Conservation (phyloP, 768 basidiomycete genomes). For the Chalciporus pseudorubinellus region DNA sequence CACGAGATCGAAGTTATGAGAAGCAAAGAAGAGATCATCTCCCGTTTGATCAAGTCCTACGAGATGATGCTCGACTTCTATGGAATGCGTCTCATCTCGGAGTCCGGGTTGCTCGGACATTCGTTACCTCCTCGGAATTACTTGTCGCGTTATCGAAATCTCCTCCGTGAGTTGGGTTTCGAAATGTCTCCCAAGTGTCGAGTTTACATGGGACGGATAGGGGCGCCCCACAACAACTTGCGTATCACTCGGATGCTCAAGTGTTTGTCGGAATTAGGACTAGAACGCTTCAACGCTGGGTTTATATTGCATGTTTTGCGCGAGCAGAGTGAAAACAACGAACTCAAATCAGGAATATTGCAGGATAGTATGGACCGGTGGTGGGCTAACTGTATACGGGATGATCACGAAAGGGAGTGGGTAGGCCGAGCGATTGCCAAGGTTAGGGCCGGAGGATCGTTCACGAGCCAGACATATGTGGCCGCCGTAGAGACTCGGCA, state of each 20-base stretch:
- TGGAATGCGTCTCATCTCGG: conserved; percentile 61
- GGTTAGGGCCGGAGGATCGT: conserved; percentile 47
- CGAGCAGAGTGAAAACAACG: conserved; percentile 60
- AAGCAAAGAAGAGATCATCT: conserved; percentile 43
- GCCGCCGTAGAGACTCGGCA: conserved; percentile 42
- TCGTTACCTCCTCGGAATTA: conserved; percentile 48
- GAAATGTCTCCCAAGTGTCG: background rate
- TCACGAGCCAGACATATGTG: conserved; percentile 59
- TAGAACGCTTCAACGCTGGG: conserved; percentile 61
- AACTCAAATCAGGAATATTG: conserved; percentile 49
- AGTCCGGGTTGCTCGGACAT: conserved; percentile 61
- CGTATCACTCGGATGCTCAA: conserved; percentile 77
- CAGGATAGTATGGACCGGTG: conserved; percentile 69
- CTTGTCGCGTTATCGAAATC: conserved; percentile 57
- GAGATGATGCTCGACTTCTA: conserved; percentile 78
- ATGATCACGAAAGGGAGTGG: conserved; percentile 57
- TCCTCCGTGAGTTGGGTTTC: conserved; percentile 51
- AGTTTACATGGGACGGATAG: conserved; percentile 33
- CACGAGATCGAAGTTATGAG: conserved; percentile 65
- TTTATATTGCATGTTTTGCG: conserved; percentile 67
- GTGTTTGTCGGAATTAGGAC: conserved; percentile 66
- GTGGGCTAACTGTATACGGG: conserved; percentile 74
- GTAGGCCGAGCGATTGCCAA: conserved; percentile 48
- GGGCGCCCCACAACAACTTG: conserved; percentile 70
- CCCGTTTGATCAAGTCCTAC: conserved; percentile 59